Base-by-base conservation (phyloP, 176 grass and related monocot species). In the Triticum dicoccoides region DNA sequence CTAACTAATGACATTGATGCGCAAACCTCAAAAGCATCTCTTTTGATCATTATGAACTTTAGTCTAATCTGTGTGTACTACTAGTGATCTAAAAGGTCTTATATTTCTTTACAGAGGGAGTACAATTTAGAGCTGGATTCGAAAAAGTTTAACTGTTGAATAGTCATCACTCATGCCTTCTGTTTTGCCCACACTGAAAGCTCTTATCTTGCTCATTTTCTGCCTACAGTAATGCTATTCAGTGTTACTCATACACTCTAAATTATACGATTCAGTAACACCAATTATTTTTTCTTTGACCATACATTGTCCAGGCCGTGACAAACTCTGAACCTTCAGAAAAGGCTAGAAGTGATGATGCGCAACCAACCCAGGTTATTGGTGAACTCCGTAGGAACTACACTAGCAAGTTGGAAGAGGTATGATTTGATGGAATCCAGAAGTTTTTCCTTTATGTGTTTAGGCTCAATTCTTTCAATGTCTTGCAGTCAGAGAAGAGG, bases 361-460 rank as follows among this genome's bases (percentile, higher is more conserved):
- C 69, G 33, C 83, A 94, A 80, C 90, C 94, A 64, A 91, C 89
- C n/a, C 87, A 96, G 78, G 92, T 94, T 84, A 96, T 99, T 83
- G 86, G 89, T 65, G 94, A 96, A 25, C 87, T 99, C 33, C 87
- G 90, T 90, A 94, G 92, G 85, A 96, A 65, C 56, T 99, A 96
- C 80, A 94, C 87, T 23, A 94, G 77, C 91, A 99, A 94, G 91
- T 79, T 99, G 82, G 97, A 96, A 91, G 92, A 99, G 97, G 97
- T 94, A 83, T 71, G 27, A 75, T 64, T 58, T 65, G 49, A 41
- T 77, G 38, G 29, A 54, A 67, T 30, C 39, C 44, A 18, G 1
- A n/a, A 27, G 14, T 68, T 73, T 84, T 64, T 86, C 37, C 14
- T 39, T 64, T 49, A 27, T 79, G 21, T 61, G 25, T 84, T 78